Conservation (phyloP, 129 eudicot species). For the Silybum marianum region DNA sequence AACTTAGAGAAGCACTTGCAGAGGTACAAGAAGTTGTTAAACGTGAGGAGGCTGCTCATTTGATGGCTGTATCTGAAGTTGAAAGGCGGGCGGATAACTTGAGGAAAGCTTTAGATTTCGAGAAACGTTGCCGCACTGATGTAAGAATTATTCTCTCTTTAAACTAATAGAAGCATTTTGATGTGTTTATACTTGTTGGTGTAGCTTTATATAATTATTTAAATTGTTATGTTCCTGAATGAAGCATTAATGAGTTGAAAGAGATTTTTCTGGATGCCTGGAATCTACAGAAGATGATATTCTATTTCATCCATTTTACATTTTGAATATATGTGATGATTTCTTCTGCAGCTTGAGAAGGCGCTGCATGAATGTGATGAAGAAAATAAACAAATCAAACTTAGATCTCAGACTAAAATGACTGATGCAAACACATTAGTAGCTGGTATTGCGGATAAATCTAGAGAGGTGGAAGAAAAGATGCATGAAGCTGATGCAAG, state of each 20-base stretch:
- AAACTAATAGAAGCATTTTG: background rate
- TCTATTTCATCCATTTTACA: background rate
- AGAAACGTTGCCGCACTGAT: slow-evolving; percentile 65
- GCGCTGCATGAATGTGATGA: slow-evolving; percentile 57
- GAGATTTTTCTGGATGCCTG: slow-evolving; percentile 5
- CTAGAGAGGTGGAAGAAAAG: slow-evolving; percentile 66
- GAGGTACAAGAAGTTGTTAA: slow-evolving; percentile 70
- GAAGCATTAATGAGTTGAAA: background rate
- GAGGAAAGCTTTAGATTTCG: slow-evolving; percentile 65
- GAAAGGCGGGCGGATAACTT: slow-evolving; percentile 77
- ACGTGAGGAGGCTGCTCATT: slow-evolving; percentile 79
- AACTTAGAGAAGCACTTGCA: slow-evolving; percentile 59
- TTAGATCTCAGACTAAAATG: slow-evolving; percentile 48
- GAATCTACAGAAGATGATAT: background rate
- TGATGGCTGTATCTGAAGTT: slow-evolving; percentile 68
- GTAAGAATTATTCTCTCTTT: slow-evolving; percentile 39
- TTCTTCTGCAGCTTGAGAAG: slow-evolving; percentile 73
- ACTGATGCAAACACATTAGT: slow-evolving; percentile 63
- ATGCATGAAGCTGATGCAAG: slow-evolving; percentile 68
- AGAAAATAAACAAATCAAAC: slow-evolving; percentile 60
- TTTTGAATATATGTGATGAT: background rate
- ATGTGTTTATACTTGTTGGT: background rate
- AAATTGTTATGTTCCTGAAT: background rate
- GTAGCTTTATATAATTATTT: background rate
- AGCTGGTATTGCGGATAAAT: slow-evolving; percentile 56